Conservation (phyloP, 2,329 filamentous ascomycete species). For the Ophiostoma populinum region DNA sequence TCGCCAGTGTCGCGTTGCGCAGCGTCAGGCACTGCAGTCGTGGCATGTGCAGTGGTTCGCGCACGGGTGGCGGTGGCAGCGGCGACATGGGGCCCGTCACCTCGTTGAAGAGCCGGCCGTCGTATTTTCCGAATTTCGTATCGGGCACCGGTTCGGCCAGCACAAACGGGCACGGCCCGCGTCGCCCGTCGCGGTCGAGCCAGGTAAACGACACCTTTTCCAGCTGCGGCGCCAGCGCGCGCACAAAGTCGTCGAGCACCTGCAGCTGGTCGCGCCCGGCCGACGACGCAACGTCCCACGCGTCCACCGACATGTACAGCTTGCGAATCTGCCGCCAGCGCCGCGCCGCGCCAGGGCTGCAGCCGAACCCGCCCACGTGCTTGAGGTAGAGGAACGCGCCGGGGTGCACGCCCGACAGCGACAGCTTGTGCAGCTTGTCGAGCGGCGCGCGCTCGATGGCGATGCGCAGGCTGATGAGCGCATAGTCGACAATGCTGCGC, state of each 20-base stretch:
- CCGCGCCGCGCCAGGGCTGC: slow-evolving; percentile 50
- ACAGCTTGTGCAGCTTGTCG: slow-evolving; percentile 47
- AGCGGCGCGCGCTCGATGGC: slow-evolving; percentile 60
- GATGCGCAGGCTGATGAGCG: slow-evolving; percentile 71
- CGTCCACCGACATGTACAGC: slow-evolving; percentile 55
- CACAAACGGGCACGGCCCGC: slow-evolving; percentile 56
- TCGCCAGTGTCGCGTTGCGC: slow-evolving; percentile 55
- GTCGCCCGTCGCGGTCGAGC: slow-evolving; percentile 30
- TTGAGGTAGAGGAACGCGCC: slow-evolving; percentile 62
- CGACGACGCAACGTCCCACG: slow-evolving; percentile 44
- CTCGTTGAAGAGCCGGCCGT: slow-evolving; percentile 46
- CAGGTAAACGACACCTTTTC: slow-evolving; percentile 63
- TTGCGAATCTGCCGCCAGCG: slow-evolving; percentile 65
- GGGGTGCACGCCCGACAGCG: slow-evolving; percentile 57
- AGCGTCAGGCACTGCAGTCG: slow-evolving; percentile 51
- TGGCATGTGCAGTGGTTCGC: slow-evolving; percentile 46
- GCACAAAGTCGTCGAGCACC: slow-evolving; percentile 66
- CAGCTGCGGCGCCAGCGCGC: slow-evolving; percentile 46
- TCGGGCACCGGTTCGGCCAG: too few relatives aligned
- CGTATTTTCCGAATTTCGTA: too few relatives aligned
- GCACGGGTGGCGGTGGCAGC: slow-evolving; percentile 31
- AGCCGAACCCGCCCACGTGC: slow-evolving; percentile 56
- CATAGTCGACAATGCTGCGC: slow-evolving; percentile 69
- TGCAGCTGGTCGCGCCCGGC: slow-evolving; percentile 54
- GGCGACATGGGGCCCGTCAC: slow-evolving; percentile 49